Evolutionary conservation across 176 grass and related monocot genomes (phyloP).

Genomic region (Thinopyrum elongatum): DNA sequence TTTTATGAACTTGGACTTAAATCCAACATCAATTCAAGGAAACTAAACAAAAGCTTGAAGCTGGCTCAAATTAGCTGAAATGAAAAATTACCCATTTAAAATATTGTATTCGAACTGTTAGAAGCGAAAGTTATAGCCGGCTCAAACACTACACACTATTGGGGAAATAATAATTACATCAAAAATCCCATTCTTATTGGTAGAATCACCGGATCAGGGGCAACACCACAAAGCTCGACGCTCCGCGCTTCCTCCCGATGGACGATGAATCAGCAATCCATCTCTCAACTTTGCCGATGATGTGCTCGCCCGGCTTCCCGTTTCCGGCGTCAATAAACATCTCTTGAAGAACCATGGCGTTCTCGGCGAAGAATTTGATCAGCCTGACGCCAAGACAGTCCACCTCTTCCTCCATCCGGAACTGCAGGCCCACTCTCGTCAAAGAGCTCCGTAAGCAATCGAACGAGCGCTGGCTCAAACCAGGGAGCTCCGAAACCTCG

Average conservation of each 20-base stretch:
- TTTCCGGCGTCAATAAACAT: neutral
- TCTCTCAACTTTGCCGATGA: neutral
- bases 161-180: no score
- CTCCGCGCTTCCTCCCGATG: neutral
- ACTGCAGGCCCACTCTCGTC: neutral
- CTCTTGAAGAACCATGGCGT: neutral
- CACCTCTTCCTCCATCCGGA: neutral
- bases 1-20: no score
- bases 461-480: neutral
- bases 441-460: neutral
- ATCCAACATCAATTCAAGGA: no score
- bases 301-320: neutral
- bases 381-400: neutral
- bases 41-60: no score
- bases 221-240: neutral
- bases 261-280: neutral
- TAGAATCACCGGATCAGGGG: no score
- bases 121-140: no score
- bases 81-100: no score
- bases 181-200: no score
- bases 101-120: no score
- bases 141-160: no score
- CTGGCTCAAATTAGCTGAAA: no score
- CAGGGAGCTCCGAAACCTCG: neutral
- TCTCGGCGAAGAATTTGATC: neutral